Evolutionary conservation across 352 stramenopile species (phyloP).

Genomic region (Globisporangium abappressorium): DNA sequence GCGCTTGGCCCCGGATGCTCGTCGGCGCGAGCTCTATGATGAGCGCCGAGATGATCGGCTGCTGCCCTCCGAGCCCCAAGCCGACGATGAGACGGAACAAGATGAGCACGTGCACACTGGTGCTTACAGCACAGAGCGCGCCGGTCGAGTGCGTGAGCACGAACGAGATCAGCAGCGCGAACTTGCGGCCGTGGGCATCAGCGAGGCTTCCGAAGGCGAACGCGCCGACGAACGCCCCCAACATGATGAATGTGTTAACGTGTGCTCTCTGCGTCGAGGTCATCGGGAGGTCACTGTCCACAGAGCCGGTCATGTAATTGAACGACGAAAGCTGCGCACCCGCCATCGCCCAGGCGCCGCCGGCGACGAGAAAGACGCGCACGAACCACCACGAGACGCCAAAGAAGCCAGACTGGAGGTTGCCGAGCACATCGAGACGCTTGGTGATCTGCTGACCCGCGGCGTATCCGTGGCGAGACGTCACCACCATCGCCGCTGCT

Average conservation of each 20-base stretch:
- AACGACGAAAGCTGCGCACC: neutral
- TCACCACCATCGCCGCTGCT: too few species aligned
- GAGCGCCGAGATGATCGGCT: conserved; percentile 39
- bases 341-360: neutral
- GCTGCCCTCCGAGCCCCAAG: conserved; percentile 48
- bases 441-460: conserved; percentile 2
- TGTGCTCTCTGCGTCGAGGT: neutral
- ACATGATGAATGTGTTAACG: conserved; percentile 14
- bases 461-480: neutral
- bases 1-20: conserved; percentile 40
- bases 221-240: conserved; percentile 36
- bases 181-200: conserved; percentile 46
- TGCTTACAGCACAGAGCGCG: conserved; percentile 30
- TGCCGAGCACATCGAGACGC: neutral
- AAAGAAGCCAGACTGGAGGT: conserved; percentile 2
- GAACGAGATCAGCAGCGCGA: conserved; percentile 36
- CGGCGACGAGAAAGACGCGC: neutral
- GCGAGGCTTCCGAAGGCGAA: conserved; percentile 45
- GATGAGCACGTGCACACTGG: conserved; percentile 25
- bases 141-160: conserved; percentile 33
- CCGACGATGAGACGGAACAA: conserved; percentile 34
- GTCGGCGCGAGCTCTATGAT: conserved; percentile 57
- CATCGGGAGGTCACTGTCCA: neutral
- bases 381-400: conserved; percentile 7
- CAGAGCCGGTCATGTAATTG: neutral